Evolutionary conservation across 495 filamentous ascomycete species (phyloP), one percentile per base, ranked within the genome.

Genomic region (Durotheca rogersii): DNA sequence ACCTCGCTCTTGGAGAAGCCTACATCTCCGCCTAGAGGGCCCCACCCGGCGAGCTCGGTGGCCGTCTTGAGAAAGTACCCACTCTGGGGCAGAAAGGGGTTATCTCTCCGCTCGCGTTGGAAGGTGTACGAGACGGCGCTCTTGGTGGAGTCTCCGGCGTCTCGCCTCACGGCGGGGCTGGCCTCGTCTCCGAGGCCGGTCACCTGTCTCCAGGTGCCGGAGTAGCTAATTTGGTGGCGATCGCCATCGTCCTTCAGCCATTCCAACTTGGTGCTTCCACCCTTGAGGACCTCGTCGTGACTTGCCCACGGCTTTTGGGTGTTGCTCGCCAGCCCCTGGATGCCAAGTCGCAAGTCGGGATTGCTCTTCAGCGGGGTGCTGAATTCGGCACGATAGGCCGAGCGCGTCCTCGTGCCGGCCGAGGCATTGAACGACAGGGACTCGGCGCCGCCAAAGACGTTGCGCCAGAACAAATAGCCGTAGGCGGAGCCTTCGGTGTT

Each of bases 361-460:
- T 95, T 86, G 62, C 85, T 84, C 47, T 67, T 65, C 37, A 97
- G 69, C 0, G 93, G 93, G 0, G 89, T 80, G 31, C 87, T 81
- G 51, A 97, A 90, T 47, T 77, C 81, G 44, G 87, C 85, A 58
- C 87, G 85, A 70, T 96, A 97, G 18, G 91, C 85, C 10, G 89
- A 90, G 25, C 90, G 76, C 10, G 93, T 96, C 20, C 93, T 80
- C 25, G 90, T 96, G 18, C 93, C 93, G 19, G 90, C 68, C 1
- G 88, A 87, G 11, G 89, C 91, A 61, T 93, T 89, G 35, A 94
- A 66, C 3, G 73, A 75, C 45, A 97, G 67, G n/a, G 81, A 83
- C 70, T 98, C 93, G 11, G 93, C 91, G 18, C 94, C 94, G 30
- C 93, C 93, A 61, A 97, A 91, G 32, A 98, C 79, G 70, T 98